Evolutionary conservation across 331 rosid genomes (phyloP).

Genomic region (Rhamnella rubrinervis): DNA sequence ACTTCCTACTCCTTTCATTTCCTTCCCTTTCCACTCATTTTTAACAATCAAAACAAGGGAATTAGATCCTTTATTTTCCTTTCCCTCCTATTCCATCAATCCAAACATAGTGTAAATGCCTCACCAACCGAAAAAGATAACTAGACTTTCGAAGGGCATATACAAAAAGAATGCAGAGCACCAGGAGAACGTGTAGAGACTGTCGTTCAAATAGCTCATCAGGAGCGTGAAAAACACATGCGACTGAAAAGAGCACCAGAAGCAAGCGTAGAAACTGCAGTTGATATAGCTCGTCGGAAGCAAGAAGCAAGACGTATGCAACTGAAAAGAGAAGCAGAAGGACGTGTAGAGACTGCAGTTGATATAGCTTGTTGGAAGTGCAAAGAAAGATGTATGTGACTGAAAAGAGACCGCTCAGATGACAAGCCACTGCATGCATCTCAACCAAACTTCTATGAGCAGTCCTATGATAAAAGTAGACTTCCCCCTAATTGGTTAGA

Average conservation of each 20-base stretch:
- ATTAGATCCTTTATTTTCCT: too few species aligned
- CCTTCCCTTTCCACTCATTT: too few species aligned
- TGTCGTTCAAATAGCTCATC: constrained; percentile 80
- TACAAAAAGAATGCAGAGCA: constrained; percentile 40
- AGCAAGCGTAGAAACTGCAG: constrained; percentile 75
- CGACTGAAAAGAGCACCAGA: constrained; percentile 15
- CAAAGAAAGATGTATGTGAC: constrained; percentile 73
- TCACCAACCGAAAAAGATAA: constrained; percentile 92
- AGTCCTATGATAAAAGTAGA: constrained; percentile 59
- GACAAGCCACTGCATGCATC: constrained; percentile 59
- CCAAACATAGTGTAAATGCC: constrained; percentile 42
- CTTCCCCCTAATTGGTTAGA: constrained; percentile 97
- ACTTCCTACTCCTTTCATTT: too few species aligned
- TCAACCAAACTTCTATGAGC: constrained; percentile 57
- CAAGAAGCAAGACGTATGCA: not conserved
- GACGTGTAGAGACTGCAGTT: constrained; percentile 68
- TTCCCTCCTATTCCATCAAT: too few species aligned
- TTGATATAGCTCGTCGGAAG: constrained; percentile 90
- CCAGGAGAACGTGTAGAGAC: constrained; percentile 42
- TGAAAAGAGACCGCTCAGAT: constrained; percentile 73
- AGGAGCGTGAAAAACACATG: constrained; percentile 45
- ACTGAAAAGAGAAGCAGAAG: constrained; percentile 27
- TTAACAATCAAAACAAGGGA: too few species aligned
- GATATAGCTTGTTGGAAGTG: constrained; percentile 82
- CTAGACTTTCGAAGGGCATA: constrained; percentile 60